Conservation (phyloP, 768 basidiomycete genomes). For the Sarcodon sp. region DNA sequence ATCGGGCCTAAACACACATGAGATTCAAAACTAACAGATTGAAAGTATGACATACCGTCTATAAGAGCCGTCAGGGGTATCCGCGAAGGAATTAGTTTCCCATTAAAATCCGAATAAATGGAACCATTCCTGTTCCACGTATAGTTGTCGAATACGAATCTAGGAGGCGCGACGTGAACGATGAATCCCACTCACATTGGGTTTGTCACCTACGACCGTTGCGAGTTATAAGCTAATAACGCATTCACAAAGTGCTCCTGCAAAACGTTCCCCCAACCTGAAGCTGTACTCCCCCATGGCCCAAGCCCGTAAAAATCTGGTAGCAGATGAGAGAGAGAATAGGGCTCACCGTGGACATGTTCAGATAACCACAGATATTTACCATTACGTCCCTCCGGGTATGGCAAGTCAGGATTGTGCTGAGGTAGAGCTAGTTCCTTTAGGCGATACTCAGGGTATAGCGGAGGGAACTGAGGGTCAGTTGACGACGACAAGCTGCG, state of each 20-base stretch:
- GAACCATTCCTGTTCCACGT: constrained; percentile 33
- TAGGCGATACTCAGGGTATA: constrained; percentile 14
- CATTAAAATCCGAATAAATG: constrained; percentile 33
- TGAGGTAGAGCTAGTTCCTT: constrained; percentile 16
- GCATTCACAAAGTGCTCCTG: constrained; percentile 44
- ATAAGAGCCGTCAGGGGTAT: constrained; percentile 43
- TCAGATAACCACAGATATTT: constrained; percentile 11
- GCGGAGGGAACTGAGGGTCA: constrained; percentile 11
- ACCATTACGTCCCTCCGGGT: constrained; percentile 12
- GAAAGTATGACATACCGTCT: constrained; percentile 22
- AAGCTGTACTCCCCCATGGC: constrained; percentile 15
- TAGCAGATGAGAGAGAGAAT: neutral
- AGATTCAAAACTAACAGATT: neutral
- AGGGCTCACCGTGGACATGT: constrained; percentile 8
- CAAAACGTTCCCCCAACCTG: constrained; percentile 52
- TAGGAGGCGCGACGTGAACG: constrained; percentile 5
- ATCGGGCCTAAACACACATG: constrained; percentile 22
- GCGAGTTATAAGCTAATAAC: constrained; percentile 31
- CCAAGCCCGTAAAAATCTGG: neutral
- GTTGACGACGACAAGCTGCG: neutral
- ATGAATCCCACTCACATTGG: neutral
- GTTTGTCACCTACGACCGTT: constrained; percentile 29
- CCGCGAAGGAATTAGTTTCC: constrained; percentile 35
- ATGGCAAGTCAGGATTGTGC: constrained; percentile 10
- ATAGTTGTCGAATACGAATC: constrained; percentile 45